A percentile compares a stretch with the other conserved stretches of the same genome.
phyloP scores from a whole-genome alignment of 2,329 filamentous ascomycete genomes.

The Phialocephala subalpina region DNA sequence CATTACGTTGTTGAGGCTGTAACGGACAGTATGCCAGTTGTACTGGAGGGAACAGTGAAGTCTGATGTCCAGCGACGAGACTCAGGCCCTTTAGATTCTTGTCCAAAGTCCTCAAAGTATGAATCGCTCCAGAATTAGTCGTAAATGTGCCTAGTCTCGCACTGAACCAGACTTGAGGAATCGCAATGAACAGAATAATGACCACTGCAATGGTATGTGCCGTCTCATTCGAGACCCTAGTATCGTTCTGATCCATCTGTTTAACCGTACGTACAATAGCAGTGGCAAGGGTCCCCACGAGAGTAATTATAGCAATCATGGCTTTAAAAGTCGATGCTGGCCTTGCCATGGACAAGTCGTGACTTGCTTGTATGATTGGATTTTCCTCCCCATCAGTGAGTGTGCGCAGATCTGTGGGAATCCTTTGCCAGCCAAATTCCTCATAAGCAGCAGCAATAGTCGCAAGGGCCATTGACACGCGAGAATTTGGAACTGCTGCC shows the following conservation, averaged over 20 bases:
- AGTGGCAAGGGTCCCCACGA: constrained; percentile 11
- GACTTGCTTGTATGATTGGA: constrained; percentile 10
- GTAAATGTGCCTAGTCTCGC: constrained; percentile 10
- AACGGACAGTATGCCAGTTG: constrained; percentile 7
- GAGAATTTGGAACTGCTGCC: no score
- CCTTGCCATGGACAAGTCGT: not conserved
- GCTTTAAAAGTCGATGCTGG: not conserved
- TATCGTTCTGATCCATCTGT: constrained; percentile 12
- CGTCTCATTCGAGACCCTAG: constrained; percentile 2
- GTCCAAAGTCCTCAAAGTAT: constrained; percentile 5
- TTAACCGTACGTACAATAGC: constrained; percentile 7
- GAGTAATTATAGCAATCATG: not conserved
- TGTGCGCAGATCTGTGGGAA: no score
- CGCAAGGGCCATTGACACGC: no score
- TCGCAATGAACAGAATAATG: constrained; percentile 10
- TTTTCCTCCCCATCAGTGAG: not conserved
- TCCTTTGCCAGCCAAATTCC: no score
- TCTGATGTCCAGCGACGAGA: no score
- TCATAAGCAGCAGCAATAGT: no score
- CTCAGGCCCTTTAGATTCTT: not conserved
- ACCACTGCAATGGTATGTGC: constrained; percentile 9
- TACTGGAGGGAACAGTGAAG: not conserved
- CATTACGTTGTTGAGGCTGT: not conserved
- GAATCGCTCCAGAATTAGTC: constrained; percentile 5
- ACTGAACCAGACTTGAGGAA: constrained; percentile 11